These are phyloP conservation scores for Linderina pennispora DNA, from an alignment of 192 early-diverging fungal genomes.

Conservation along the genomic window DNA sequence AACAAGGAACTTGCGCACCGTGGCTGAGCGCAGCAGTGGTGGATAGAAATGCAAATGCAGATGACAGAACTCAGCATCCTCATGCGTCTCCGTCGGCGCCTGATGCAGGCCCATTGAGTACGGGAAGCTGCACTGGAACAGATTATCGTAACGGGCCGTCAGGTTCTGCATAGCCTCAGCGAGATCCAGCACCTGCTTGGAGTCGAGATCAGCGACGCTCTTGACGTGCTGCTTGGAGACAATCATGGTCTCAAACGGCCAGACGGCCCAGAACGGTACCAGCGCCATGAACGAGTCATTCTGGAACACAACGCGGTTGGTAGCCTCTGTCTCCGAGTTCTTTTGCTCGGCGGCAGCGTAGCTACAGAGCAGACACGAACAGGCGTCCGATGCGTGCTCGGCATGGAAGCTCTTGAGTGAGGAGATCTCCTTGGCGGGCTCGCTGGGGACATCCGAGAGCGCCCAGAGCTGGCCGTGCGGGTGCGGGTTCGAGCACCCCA, in stretches of 20 bases:
- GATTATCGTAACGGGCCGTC: slow-evolving; percentile 86
- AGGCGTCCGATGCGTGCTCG: slow-evolving; percentile 24
- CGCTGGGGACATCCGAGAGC: slow-evolving; percentile 74
- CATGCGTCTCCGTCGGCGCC: slow-evolving; percentile 58
- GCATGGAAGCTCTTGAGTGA: slow-evolving; percentile 57
- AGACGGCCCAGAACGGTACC: slow-evolving; percentile 95
- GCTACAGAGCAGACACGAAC: slow-evolving; percentile 73
- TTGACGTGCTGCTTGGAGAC: slow-evolving; percentile 60
- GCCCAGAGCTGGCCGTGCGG: slow-evolving; percentile 96
- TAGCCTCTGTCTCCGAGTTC: slow-evolving; percentile 31
- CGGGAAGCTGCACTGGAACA: slow-evolving; percentile 88
- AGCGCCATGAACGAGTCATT: slow-evolving; percentile 77
- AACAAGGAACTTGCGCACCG: slow-evolving; percentile 92
- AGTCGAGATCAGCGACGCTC: slow-evolving; percentile 47
- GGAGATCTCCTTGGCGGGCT: slow-evolving; percentile 65
- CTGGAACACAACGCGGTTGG: slow-evolving; percentile 65
- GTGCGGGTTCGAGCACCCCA: slow-evolving; percentile 98
- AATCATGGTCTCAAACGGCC: slow-evolving; percentile 95
- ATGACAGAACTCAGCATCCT: slow-evolving; percentile 55
- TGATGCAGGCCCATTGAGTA: slow-evolving; percentile 97
- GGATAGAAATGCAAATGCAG: slow-evolving; percentile 97
- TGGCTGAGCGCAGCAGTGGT: slow-evolving; percentile 81
- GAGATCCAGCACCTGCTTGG: slow-evolving; percentile 54
- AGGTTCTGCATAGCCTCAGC: slow-evolving; percentile 71
- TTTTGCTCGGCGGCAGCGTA: slow-evolving; percentile 51